Percentiles rank a stretch among this genome's conserved stretches.
phyloP scores from a whole-genome alignment of 805 yeast genomes.

The Ogataea allantospora region DNA sequence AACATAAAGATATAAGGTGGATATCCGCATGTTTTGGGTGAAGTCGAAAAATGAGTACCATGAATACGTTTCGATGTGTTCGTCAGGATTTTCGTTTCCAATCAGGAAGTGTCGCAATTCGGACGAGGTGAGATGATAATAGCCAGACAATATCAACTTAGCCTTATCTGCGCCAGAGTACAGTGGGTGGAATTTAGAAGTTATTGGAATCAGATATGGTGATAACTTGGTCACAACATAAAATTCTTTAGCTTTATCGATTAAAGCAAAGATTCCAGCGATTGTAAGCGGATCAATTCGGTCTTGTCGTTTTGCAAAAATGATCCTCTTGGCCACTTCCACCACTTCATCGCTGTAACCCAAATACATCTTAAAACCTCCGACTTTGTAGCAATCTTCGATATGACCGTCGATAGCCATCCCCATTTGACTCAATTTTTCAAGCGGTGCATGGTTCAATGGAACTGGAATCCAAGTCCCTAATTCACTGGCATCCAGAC shows the following conservation, averaged over 20 bases:
- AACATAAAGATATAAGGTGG: slow-evolving; percentile 37
- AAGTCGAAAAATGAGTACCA: slow-evolving; percentile 32
- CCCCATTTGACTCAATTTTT: slow-evolving; percentile 25
- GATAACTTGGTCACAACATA: slow-evolving; percentile 22
- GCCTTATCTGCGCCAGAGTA: slow-evolving; percentile 27
- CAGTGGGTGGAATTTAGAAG: slow-evolving; percentile 30
- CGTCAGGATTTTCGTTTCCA: slow-evolving; percentile 1
- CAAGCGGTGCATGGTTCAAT: slow-evolving; percentile 26
- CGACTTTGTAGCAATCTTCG: slow-evolving; percentile 14
- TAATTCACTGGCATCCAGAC: slow-evolving; percentile 44
- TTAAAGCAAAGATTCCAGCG: slow-evolving; percentile 21
- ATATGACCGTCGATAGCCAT: slow-evolving; percentile 25
- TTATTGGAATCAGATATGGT: slow-evolving; percentile 25
- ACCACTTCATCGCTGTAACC: slow-evolving; percentile 31
- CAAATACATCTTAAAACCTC: slow-evolving; percentile 28
- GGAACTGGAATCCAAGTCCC: slow-evolving; percentile 32
- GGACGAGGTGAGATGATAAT: slow-evolving; percentile 21
- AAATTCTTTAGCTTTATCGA: slow-evolving; percentile 25
- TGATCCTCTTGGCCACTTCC: slow-evolving; percentile 25
- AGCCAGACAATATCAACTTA: slow-evolving; percentile 20
- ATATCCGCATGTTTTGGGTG: slow-evolving; percentile 32
- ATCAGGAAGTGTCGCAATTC: slow-evolving; percentile 12
- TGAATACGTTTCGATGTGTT: slow-evolving; percentile 11
- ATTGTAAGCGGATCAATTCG: slow-evolving; percentile 16
- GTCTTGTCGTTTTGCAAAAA: slow-evolving; percentile 14